Base-by-base conservation (phyloP, 225 moss, liverwort and hornwort species). In the Asterella californica region DNA sequence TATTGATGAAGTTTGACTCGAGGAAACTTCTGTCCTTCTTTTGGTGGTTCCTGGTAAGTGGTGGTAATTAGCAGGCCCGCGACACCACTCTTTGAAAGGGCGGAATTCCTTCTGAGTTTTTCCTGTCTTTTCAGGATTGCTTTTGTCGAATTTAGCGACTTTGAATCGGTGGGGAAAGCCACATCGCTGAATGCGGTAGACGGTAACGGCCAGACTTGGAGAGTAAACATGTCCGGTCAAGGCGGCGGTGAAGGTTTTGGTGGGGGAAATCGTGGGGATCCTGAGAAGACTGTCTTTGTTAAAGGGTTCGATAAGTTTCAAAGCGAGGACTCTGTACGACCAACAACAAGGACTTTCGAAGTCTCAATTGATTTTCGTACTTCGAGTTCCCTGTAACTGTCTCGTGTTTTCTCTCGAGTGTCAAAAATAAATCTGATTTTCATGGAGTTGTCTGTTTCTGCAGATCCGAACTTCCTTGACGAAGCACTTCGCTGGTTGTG, bases 121-220 rank as follows among this genome's bases (percentile, higher is more conserved):
- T 75, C n/a, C 33, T 59, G 75, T 76, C 1, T 57, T 10, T 64
- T 65, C 79, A 87, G 87, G 72, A 83, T 87, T 54, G 87, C 87
- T 6, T 87, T 83, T 71, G 84, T 87, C 32, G 94, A 97, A 79
- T 97, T 97, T 45, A 84, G 78, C 53, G 92, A 84, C 71, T 80
- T 80, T 59, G 94, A 93, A 1, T 88, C 91, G 25, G 10, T 87
- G 76, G 29, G 2, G 0, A 97, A 93, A 61, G 94, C 94, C 1
- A 69, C 84, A 24, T 89, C 88, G 81, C 65, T 89, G 14, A 83
- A 91, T 77, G 93, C 90, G 36, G 81, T 84, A 0, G 92, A 92
- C 60, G 85, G 88, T 0, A 84, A 87, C 53, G 97, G 94, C 8
- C 84, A 85, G n/a, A 85, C 33, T 22, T 81, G 94, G 8, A 87